These are phyloP conservation scores for Podaxis sp. DNA, from an alignment of 768 basidiomycete species.

Conservation along the genomic window DNA sequence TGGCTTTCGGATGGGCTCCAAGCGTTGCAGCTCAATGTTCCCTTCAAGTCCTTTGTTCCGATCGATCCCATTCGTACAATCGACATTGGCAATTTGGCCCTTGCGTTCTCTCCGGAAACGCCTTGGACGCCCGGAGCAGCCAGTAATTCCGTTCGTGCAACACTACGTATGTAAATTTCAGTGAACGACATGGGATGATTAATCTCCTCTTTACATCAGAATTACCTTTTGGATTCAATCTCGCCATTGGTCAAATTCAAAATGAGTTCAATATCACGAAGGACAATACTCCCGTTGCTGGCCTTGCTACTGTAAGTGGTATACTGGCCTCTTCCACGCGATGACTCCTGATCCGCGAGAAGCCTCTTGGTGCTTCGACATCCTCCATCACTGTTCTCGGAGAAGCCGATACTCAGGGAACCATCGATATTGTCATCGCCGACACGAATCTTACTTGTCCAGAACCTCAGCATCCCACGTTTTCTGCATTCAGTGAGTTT, in stretches of 20 bases:
- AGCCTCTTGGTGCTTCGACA: slow-evolving; percentile 65
- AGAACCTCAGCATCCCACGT: slow-evolving; percentile 43
- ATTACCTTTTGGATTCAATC: slow-evolving; percentile 68
- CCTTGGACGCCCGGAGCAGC: slow-evolving; percentile 59
- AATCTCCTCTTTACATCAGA: slow-evolving; percentile 31
- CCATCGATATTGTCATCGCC: slow-evolving; percentile 60
- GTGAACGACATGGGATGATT: not conserved
- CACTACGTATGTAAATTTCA: slow-evolving; percentile 41
- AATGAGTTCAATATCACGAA: slow-evolving; percentile 64
- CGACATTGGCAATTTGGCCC: slow-evolving; percentile 54
- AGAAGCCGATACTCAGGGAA: slow-evolving; percentile 55
- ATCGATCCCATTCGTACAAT: slow-evolving; percentile 69
- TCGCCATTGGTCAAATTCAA: slow-evolving; percentile 57
- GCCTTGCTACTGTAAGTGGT: slow-evolving; percentile 54
- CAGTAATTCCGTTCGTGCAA: slow-evolving; percentile 59
- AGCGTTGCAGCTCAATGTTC: slow-evolving; percentile 57
- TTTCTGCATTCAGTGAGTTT: slow-evolving; percentile 58
- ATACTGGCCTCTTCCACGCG: not conserved
- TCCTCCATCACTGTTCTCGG: slow-evolving; percentile 54
- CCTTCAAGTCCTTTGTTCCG: slow-evolving; percentile 47
- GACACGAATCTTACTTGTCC: slow-evolving; percentile 51
- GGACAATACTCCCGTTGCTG: slow-evolving; percentile 51
- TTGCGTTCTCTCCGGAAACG: slow-evolving; percentile 49
- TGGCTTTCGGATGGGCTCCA: slow-evolving; percentile 67
- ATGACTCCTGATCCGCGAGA: slow-evolving; percentile 1